Base-by-base conservation (phyloP, 306 rosid genomes). In the Fagus sylvatica region DNA sequence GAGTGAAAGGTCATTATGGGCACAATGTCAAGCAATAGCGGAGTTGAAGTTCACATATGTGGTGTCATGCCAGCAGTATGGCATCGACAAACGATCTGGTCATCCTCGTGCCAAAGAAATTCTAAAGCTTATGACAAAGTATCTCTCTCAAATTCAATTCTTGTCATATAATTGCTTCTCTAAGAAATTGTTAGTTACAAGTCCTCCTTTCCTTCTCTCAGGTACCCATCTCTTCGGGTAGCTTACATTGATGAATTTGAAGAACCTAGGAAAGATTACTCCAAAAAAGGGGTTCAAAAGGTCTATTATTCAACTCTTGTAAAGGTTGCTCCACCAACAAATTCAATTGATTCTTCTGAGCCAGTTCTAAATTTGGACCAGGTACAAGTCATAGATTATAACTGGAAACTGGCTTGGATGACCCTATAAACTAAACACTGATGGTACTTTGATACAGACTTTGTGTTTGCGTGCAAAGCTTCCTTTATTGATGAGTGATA, bases 241-340 rank as follows among this genome's bases (percentile, higher is more conserved):
- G 98, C 98, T 80, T 95, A 91, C 79, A 88, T 95, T 81, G 98
- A 95, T 49, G 98, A 92, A 88, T 92, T 92, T 83, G 98, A 95
- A 86, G 96, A 92, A 82, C 76, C 87, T 59, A 79, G 84, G 70
- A 82, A 87, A 83, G 96, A 78, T 81, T 83, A 88, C 42, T 77
- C 91, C 49, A 84, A 87, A 60, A 91, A 90, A 80, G 74, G 78
- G 30, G 89, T 69, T 78, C 84, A 88, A 57, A 94, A 92, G 85
- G 97, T 88, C 73, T 95, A 92, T 79, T 95, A 92, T 83, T 95
- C 98, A 17, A 87, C 89, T 78, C 93, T 95, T 57, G 97, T 86
- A 66, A 95, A 90, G 90, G 98, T 96, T 46, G 90, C 94, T 83
- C 80, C 90, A 62, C 91, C 93, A 5, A 42, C 93, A 43, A 92